Percentiles rank a stretch among this genome's conserved stretches.
phyloP scores from a whole-genome alignment of 306 rosid species.

The Cucurbita pepo region DNA sequence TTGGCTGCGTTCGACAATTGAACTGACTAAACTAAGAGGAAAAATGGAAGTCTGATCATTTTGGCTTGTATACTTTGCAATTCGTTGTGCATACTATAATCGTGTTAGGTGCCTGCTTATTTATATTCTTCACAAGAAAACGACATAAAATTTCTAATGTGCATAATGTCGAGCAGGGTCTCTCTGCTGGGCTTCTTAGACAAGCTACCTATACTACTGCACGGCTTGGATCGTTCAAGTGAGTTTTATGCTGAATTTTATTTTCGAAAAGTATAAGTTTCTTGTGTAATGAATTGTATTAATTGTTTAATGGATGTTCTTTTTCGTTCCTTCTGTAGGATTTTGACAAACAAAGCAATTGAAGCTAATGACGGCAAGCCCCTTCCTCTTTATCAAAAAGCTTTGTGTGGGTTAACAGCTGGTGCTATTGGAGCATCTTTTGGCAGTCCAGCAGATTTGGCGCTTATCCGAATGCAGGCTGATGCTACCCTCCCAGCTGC shows the following conservation, averaged over 20 bases:
- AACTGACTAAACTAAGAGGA: background rate
- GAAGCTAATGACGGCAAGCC: conserved; percentile 99
- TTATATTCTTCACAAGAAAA: background rate
- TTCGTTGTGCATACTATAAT: background rate
- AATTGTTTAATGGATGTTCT: background rate
- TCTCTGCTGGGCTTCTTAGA: conserved; percentile 89
- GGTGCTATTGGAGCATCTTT: conserved; percentile 93
- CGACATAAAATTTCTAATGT: conserved; percentile 7
- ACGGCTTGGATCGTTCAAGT: conserved; percentile 91
- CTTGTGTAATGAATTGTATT: background rate
- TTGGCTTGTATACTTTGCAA: background rate
- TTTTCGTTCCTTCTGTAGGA: conserved; percentile 22
- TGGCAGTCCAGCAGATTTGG: conserved; percentile 97
- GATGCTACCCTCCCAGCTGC: conserved; percentile 88
- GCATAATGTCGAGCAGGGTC: conserved; percentile 45
- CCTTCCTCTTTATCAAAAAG: conserved; percentile 89
- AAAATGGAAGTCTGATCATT: background rate
- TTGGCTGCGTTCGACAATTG: background rate
- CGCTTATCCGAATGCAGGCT: conserved; percentile 97
- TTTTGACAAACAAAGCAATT: conserved; percentile 71
- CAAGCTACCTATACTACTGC: conserved; percentile 99
- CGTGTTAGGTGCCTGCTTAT: background rate
- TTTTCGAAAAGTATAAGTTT: background rate
- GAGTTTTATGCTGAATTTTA: conserved; percentile 14
- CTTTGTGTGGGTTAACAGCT: conserved; percentile 93